Evolutionary conservation across 805 yeast species (phyloP).

Genomic region (Kazachstania africana): DNA sequence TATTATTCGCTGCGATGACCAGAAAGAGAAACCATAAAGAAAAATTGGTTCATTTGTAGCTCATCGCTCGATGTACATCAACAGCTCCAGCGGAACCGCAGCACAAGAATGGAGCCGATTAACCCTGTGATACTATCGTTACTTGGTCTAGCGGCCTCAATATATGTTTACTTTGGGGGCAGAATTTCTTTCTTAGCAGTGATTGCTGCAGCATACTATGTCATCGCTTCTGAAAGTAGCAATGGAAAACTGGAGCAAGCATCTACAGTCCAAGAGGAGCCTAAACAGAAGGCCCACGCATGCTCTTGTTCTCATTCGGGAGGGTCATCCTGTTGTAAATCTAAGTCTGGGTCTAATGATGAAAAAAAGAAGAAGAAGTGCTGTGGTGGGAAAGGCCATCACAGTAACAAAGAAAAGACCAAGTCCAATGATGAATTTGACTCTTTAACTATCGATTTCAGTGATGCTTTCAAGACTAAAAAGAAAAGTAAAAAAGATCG

Average conservation of each 20-base stretch:
- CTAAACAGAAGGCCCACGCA: slow-evolving; percentile 1
- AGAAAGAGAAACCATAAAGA: no score
- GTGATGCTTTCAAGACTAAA: slow-evolving; percentile 21
- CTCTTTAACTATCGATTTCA: slow-evolving; percentile 30
- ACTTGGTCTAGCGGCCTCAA: no score
- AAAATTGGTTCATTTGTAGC: no score
- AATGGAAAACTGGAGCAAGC: not conserved
- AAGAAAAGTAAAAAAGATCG: not conserved
- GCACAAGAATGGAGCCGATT: no score
- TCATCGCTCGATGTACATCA: no score
- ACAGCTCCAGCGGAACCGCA: no score
- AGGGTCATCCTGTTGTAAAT: slow-evolving; percentile 5
- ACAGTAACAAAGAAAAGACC: slow-evolving; percentile 15
- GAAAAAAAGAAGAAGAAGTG: slow-evolving; percentile 11
- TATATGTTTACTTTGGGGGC: slow-evolving; percentile 26
- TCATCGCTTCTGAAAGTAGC: slow-evolving; percentile 11
- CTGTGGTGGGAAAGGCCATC: slow-evolving; percentile 22
- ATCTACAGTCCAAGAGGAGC: not conserved
- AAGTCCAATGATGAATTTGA: slow-evolving; percentile 8
- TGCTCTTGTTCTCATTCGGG: slow-evolving; percentile 2
- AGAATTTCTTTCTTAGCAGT: slow-evolving; percentile 27
- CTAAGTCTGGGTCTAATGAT: slow-evolving; percentile 6
- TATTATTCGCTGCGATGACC: no score
- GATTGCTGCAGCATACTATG: slow-evolving; percentile 15
- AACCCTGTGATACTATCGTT: no score